Evolutionary conservation across 768 basidiomycete genomes (phyloP).

Genomic region (Mycena filopes): DNA sequence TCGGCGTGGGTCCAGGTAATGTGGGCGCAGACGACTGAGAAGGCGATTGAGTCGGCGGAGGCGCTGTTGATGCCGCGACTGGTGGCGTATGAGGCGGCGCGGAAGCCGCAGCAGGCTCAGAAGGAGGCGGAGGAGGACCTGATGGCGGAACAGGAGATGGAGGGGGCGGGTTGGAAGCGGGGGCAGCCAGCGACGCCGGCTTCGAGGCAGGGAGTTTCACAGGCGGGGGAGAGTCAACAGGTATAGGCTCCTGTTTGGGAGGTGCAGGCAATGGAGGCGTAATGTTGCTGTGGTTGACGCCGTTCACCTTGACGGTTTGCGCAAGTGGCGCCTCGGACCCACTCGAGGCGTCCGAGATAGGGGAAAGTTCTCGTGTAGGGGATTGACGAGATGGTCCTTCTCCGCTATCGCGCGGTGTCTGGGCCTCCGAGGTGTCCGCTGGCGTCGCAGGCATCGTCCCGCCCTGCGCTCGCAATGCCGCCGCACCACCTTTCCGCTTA

Average conservation of each 20-base stretch:
- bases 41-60: not conserved
- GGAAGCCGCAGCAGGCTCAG: constrained; percentile 5
- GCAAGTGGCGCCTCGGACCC: constrained; percentile 79
- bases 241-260: constrained; percentile 1
- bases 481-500: constrained; percentile 60
- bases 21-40: constrained; percentile 33
- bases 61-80: not conserved
- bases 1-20: constrained; percentile 13
- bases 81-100: not conserved
- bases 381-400: constrained; percentile 48
- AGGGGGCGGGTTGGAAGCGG: constrained; percentile 30
- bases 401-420: constrained; percentile 57
- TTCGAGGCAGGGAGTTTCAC: constrained; percentile 2
- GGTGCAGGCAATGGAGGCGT: constrained; percentile 25
- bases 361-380: constrained; percentile 65
- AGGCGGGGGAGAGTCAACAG: not conserved
- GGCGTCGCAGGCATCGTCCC: constrained; percentile 51
- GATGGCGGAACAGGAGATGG: constrained; percentile 25
- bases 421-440: constrained; percentile 57
- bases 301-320: constrained; percentile 60
- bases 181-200: constrained; percentile 3
- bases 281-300: constrained; percentile 36
- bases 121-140: not conserved
- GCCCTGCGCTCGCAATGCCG: constrained; percentile 47
- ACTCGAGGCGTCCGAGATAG: constrained; percentile 79